Evolutionary conservation across 768 basidiomycete species (phyloP).

Genomic region (Termitomyces heimii): DNA sequence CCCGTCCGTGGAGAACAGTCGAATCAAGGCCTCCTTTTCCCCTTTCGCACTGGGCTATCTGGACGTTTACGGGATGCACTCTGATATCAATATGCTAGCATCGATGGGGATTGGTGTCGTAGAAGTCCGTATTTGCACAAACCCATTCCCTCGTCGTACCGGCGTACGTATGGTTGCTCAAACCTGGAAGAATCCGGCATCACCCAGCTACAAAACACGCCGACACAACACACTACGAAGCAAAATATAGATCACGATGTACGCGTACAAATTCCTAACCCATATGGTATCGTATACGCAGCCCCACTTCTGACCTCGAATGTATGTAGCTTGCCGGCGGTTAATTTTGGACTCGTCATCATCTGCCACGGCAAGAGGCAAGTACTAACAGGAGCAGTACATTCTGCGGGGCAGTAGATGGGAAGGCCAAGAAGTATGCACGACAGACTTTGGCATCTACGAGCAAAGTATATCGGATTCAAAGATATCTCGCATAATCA

Average conservation of each 20-base stretch:
- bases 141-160: neutral
- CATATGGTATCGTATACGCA: neutral
- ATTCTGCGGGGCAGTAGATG: neutral
- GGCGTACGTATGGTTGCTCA: neutral
- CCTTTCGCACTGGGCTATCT: neutral
- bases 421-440: neutral
- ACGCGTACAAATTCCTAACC: neutral
- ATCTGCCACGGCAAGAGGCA: neutral
- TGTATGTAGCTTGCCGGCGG: neutral
- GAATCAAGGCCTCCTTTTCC: neutral
- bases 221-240: neutral
- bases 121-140: neutral
- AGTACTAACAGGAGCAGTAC: neutral
- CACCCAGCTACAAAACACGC: neutral
- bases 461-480: neutral
- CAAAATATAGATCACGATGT: neutral
- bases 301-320: neutral
- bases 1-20: neutral
- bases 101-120: neutral
- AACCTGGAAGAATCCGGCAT: neutral
- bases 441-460: neutral
- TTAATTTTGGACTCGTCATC: neutral
- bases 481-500: neutral
- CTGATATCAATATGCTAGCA: neutral
- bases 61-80: neutral